These are phyloP conservation scores for Ziziphus jujuba DNA, from an alignment of 306 rosid species.

Conservation along the genomic window DNA sequence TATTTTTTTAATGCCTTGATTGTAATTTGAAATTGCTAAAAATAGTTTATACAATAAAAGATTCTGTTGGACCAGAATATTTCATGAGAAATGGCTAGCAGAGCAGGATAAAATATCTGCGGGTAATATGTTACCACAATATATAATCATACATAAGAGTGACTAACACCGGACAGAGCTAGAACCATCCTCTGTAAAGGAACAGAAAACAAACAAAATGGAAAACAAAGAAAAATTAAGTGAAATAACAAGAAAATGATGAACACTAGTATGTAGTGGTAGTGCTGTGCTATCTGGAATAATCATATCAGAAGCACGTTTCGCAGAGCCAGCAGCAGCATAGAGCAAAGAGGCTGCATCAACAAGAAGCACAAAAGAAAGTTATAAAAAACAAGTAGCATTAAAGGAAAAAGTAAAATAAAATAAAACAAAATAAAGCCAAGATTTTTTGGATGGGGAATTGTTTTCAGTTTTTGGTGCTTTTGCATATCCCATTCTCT, in stretches of 20 bases:
- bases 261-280: conserved; percentile 17
- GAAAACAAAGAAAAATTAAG: conserved; percentile 2
- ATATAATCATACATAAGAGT: background rate
- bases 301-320: conserved; percentile 47
- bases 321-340: conserved; percentile 94
- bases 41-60: no score
- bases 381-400: background rate
- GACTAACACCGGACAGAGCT: background rate
- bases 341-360: conserved; percentile 74
- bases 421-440: no score
- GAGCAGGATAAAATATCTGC: background rate
- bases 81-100: background rate
- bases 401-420: background rate
- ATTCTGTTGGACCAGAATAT: no score
- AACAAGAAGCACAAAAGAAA: conserved; percentile 21
- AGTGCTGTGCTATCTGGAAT: background rate
- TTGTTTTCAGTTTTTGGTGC: no score
- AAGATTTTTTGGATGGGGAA: no score
- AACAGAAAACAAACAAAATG: background rate
- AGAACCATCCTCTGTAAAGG: background rate
- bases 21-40: no score
- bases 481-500: no score
- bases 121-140: background rate
- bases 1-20: no score
- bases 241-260: background rate